A percentile compares a stretch with the other conserved stretches of the same genome.
These are phyloP conservation scores for Didymella arachidicola DNA, from an alignment of 2,329 filamentous ascomycete genomes.

Conservation along the genomic window DNA sequence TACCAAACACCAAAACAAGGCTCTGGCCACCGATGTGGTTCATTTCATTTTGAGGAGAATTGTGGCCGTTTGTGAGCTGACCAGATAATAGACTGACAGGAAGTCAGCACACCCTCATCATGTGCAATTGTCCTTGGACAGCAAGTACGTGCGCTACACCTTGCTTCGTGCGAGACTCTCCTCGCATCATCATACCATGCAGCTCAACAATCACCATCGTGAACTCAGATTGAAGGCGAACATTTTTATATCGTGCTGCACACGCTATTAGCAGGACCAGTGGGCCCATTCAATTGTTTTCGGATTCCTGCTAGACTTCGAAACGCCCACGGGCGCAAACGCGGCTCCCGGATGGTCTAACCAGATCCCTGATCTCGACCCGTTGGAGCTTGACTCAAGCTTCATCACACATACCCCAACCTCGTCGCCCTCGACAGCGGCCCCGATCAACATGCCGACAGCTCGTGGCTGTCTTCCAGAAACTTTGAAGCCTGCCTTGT, in stretches of 20 bases:
- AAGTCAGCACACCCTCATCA: background rate
- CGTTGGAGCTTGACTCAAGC: background rate
- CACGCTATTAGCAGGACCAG: background rate
- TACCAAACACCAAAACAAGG: constrained; percentile 37
- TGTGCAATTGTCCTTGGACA: background rate
- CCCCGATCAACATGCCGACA: background rate
- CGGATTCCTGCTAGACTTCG: background rate
- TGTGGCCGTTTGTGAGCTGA: background rate
- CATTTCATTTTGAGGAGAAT: background rate
- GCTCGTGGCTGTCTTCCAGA: constrained; percentile 1
- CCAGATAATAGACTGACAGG: background rate
- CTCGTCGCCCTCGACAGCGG: constrained; percentile 6
- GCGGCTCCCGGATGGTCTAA: constrained; percentile 4
- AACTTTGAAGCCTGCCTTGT: constrained; percentile 1
- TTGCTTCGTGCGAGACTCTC: background rate
- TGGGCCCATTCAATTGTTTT: background rate
- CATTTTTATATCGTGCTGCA: background rate
- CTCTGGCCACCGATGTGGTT: constrained; percentile 31
- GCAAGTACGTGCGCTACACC: background rate
- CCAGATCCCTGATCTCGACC: background rate
- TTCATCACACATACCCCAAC: constrained; percentile 7
- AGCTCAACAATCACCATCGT: background rate
- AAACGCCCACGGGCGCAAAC: constrained; percentile 2
- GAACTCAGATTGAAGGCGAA: background rate
- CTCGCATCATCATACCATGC: background rate